phyloP scores from a whole-genome alignment of 208 protist genomes.

The Acanthamoeba pearcei region DNA sequence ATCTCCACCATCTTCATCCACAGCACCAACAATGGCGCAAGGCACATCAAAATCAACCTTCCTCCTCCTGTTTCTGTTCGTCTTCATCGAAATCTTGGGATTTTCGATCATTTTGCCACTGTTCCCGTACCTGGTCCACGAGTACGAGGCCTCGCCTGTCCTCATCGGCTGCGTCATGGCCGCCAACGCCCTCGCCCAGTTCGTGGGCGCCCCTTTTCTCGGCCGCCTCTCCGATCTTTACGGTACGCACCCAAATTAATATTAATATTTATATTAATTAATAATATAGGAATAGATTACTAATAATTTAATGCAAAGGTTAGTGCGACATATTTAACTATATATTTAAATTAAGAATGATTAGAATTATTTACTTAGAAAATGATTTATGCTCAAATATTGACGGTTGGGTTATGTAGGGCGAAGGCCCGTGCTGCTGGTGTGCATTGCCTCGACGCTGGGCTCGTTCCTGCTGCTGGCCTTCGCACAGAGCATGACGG shows the following conservation, averaged over 20 bases:
- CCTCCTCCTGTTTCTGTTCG: slow-evolving; percentile 11
- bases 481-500: slow-evolving; percentile 12
- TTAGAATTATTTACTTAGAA: no score
- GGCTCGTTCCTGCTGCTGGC: slow-evolving; percentile 32
- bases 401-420: neutral
- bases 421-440: slow-evolving; percentile 23
- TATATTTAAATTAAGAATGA: no score
- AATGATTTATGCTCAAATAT: no score
- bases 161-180: slow-evolving; percentile 54
- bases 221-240: slow-evolving; percentile 46
- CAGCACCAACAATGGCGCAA: neutral
- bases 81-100: slow-evolving; percentile 59
- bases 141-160: slow-evolving; percentile 22
- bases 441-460: slow-evolving; percentile 36
- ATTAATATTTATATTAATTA: no score
- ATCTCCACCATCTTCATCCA: neutral
- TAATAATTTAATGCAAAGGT: no score
- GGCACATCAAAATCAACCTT: neutral
- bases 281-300: neutral
- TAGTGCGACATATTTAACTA: no score
- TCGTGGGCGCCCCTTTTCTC: slow-evolving; percentile 38
- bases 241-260: neutral
- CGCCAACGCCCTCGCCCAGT: slow-evolving; percentile 50
- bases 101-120: slow-evolving; percentile 47
- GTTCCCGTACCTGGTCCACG: slow-evolving; percentile 47